A percentile compares a stretch with the other conserved stretches of the same genome.
Conservation (phyloP, 352 stramenopile species). For the Pythium utonaiense region DNA sequence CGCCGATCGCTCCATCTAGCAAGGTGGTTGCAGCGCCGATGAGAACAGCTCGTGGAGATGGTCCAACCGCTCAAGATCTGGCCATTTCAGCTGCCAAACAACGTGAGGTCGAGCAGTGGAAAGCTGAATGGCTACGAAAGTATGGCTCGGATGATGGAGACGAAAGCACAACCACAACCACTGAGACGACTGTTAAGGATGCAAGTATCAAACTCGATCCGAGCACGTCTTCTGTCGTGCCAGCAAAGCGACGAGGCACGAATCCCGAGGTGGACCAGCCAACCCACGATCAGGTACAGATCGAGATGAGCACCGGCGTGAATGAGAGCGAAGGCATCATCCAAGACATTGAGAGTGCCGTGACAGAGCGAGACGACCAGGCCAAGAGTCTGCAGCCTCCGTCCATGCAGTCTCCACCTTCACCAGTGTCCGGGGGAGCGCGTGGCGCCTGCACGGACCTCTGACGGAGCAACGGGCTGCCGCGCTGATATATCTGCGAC, state of each 20-base stretch:
- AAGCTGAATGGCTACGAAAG: constrained; percentile 39
- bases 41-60: constrained; percentile 7
- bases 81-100: constrained; percentile 25
- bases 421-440: background rate
- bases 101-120: constrained; percentile 34
- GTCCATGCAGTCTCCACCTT: background rate
- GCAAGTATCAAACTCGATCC: background rate
- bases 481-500: constrained; percentile 20
- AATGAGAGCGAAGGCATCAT: constrained; percentile 58
- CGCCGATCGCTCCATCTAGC: constrained; percentile 18
- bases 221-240: background rate
- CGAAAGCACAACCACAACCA: background rate
- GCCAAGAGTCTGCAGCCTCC: background rate
- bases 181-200: background rate
- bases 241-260: background rate
- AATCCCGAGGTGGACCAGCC: constrained; percentile 5
- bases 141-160: constrained; percentile 31
- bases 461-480: too few relatives aligned
- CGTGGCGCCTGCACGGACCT: constrained; percentile 17
- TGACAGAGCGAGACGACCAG: background rate
- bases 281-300: constrained; percentile 24
- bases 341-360: constrained; percentile 27
- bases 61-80: constrained; percentile 11
- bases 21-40: constrained; percentile 21
- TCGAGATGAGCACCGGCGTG: constrained; percentile 33